These are phyloP conservation scores for Viridothelium virens DNA, from an alignment of 495 filamentous ascomycete genomes.

Conservation along the genomic window DNA sequence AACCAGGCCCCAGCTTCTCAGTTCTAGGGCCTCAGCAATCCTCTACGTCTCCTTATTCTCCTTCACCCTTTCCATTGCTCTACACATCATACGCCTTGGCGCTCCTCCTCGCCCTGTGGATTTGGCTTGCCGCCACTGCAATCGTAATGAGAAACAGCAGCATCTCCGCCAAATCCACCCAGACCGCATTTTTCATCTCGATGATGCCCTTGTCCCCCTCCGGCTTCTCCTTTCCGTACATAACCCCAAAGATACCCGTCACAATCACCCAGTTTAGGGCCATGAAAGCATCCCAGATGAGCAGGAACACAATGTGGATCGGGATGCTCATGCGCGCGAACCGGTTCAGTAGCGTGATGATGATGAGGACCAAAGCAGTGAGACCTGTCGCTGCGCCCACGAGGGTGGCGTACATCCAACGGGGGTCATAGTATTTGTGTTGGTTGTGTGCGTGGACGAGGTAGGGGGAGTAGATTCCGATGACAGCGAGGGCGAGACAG, in stretches of 20 bases:
- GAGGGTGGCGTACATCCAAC: slow-evolving; percentile 73
- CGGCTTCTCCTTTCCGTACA: slow-evolving; percentile 63
- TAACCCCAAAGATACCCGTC: slow-evolving; percentile 55
- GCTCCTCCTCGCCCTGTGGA: neutral
- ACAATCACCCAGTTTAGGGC: slow-evolving; percentile 35
- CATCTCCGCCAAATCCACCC: slow-evolving; percentile 68
- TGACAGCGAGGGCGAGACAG: slow-evolving; percentile 63
- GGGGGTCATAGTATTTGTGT: slow-evolving; percentile 48
- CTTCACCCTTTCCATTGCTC: too few relatives aligned
- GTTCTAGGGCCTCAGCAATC: too few relatives aligned
- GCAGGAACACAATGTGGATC: slow-evolving; percentile 2
- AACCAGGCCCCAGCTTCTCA: too few relatives aligned
- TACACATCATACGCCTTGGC: neutral
- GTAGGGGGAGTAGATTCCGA: slow-evolving; percentile 61
- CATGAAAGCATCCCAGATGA: slow-evolving; percentile 69
- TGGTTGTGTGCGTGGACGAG: slow-evolving; percentile 53
- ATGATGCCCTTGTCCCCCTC: slow-evolving; percentile 49
- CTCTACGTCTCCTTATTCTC: too few relatives aligned
- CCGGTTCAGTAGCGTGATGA: slow-evolving; percentile 50
- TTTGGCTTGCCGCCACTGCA: slow-evolving; percentile 1
- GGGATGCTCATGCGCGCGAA: slow-evolving; percentile 10
- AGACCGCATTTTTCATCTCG: slow-evolving; percentile 80
- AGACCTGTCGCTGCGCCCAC: slow-evolving; percentile 44
- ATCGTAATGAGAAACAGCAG: slow-evolving; percentile 59
- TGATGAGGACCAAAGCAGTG: slow-evolving; percentile 50